A percentile compares a stretch with the other conserved stretches of the same genome.
phyloP scores from a whole-genome alignment of 352 stramenopile genomes.

The Globisporangium splendens region DNA sequence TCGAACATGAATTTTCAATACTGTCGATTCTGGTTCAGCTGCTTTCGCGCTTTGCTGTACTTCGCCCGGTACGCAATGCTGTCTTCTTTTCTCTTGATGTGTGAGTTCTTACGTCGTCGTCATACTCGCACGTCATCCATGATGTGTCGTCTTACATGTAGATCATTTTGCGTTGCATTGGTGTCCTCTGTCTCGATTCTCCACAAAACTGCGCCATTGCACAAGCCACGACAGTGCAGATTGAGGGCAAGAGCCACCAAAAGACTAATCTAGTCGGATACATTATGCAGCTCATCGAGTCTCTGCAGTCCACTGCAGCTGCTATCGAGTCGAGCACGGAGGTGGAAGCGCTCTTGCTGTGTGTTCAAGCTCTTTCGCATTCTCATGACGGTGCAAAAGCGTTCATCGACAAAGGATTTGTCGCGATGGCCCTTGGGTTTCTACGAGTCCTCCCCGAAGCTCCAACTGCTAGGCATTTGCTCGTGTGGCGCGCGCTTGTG shows the following conservation, averaged over 20 bases:
- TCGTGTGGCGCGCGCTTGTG: conserved; percentile 12
- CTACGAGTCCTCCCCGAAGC: conserved; percentile 1
- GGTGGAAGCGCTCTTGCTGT: conserved; percentile 15
- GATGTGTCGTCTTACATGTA: background rate
- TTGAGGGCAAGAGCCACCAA: background rate
- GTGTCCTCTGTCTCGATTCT: conserved; percentile 11
- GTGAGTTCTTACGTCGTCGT: background rate
- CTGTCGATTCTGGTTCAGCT: conserved; percentile 8
- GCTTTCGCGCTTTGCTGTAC: background rate
- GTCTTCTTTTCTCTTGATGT: background rate
- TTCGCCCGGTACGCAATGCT: conserved; percentile 2
- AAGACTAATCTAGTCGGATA: conserved; percentile 7
- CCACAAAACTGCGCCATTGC: conserved; percentile 6
- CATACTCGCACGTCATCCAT: background rate
- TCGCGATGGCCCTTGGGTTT: conserved; percentile 4
- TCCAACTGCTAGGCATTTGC: background rate
- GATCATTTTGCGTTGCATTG: conserved; percentile 11
- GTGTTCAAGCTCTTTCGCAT: conserved; percentile 15
- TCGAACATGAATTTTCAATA: conserved; percentile 8
- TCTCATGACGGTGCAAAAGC: conserved; percentile 5
- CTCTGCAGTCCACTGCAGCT: background rate
- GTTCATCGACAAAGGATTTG: conserved; percentile 12
- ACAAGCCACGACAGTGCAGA: conserved; percentile 1
- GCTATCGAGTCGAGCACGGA: conserved; percentile 2
- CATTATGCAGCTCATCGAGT: conserved; percentile 9